Evolutionary conservation across 1,284 basidiomycete genomes (phyloP).

Genomic region (Melanopsichium pennsylvanicum): DNA sequence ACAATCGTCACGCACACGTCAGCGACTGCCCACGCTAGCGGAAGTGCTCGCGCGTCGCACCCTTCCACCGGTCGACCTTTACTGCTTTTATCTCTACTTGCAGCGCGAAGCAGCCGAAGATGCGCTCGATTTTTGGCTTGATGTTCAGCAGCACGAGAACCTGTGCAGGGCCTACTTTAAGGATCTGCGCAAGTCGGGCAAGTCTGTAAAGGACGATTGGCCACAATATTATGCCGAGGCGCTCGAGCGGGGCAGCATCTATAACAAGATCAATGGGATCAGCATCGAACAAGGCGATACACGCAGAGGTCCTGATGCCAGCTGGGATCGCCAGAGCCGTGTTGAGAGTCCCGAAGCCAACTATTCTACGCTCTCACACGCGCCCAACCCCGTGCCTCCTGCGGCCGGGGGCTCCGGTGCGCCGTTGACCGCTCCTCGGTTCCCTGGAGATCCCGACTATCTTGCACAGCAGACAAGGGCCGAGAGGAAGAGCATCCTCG

Average conservation of each 20-base stretch:
- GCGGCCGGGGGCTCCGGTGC: constrained; percentile 12
- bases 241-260: constrained; percentile 82
- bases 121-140: constrained; percentile 96
- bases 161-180: constrained; percentile 98
- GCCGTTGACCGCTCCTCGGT: constrained; percentile 45
- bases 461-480: constrained; percentile 43
- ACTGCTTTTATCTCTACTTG: constrained; percentile 82
- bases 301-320: constrained; percentile 18
- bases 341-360: constrained; percentile 37
- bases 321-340: constrained; percentile 38
- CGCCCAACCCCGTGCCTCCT: constrained; percentile 14
- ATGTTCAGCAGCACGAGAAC: constrained; percentile 98
- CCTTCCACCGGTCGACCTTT: constrained; percentile 91
- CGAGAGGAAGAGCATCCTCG: constrained; percentile 51
- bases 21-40: constrained; percentile 66
- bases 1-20: constrained; percentile 53
- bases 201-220: constrained; percentile 92
- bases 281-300: constrained; percentile 40
- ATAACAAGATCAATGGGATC: constrained; percentile 85
- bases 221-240: constrained; percentile 82
- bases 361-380: constrained; percentile 31
- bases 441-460: constrained; percentile 62
- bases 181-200: constrained; percentile 91
- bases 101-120: constrained; percentile 91
- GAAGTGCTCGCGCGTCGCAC: constrained; percentile 70